These are phyloP conservation scores for Pseudonitzschia multiseries DNA, from an alignment of 108 stramenopile species.

Conservation along the genomic window DNA sequence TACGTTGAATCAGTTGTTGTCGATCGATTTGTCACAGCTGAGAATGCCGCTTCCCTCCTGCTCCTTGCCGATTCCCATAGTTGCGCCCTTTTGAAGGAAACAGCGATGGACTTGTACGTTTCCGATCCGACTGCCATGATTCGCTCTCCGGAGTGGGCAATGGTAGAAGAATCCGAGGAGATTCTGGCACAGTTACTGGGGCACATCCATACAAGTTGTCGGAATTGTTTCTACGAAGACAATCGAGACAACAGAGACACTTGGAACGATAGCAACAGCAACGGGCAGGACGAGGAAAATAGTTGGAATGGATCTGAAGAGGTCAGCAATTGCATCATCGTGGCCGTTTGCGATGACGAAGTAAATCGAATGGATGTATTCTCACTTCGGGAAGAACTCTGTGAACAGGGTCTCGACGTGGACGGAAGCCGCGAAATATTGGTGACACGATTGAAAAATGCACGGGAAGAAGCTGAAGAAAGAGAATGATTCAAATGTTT, in stretches of 20 bases:
- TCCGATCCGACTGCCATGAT: background rate
- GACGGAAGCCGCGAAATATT: conserved; percentile 19
- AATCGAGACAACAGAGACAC: background rate
- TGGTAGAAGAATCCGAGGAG: conserved; percentile 1
- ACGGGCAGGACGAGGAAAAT: background rate
- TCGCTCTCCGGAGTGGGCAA: conserved; percentile 2
- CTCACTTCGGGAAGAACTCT: conserved; percentile 11
- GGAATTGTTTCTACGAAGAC: background rate
- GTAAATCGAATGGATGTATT: background rate
- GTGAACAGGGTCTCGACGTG: conserved; percentile 4
- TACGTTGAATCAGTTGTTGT: conserved; percentile 9
- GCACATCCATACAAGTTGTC: conserved; percentile 2
- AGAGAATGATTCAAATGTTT: background rate
- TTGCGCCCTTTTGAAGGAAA: conserved; percentile 23
- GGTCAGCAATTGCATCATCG: background rate
- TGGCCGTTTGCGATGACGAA: background rate
- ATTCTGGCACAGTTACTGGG: conserved; percentile 5
- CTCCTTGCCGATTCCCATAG: conserved; percentile 17
- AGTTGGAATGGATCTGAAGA: background rate
- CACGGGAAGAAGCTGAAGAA: background rate
- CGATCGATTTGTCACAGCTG: background rate
- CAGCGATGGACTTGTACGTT: conserved; percentile 17
- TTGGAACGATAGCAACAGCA: background rate
- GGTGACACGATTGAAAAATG: conserved; percentile 3
- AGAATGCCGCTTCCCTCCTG: conserved; percentile 18